These are phyloP conservation scores for Nemania bipapillata DNA, from an alignment of 2,329 filamentous ascomycete genomes.

Conservation along the genomic window DNA sequence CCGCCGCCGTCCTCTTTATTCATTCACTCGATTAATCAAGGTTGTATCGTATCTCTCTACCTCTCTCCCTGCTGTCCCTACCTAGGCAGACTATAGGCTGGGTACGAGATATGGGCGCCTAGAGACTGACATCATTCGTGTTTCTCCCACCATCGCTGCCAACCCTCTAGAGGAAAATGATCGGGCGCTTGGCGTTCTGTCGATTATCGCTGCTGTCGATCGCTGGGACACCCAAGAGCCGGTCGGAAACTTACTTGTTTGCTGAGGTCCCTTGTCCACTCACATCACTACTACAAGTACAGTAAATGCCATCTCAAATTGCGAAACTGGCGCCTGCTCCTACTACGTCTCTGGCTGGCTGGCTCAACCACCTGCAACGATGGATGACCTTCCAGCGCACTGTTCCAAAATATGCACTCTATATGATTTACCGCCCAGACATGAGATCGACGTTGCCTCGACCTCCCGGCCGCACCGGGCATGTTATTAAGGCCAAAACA, in stretches of 20 bases:
- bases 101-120: conserved; percentile 34
- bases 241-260: conserved; percentile 39
- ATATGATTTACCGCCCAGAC: conserved; percentile 32
- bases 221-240: conserved; percentile 29
- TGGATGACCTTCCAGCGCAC: background rate
- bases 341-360: background rate
- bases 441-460: conserved; percentile 42
- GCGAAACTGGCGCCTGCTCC: conserved; percentile 31
- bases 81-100: background rate
- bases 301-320: conserved; percentile 30
- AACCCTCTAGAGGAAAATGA: background rate
- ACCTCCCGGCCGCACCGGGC: conserved; percentile 35
- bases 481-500: conserved; percentile 24
- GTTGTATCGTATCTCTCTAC: background rate
- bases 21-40: background rate
- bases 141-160: conserved; percentile 13
- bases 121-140: conserved; percentile 10
- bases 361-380: background rate
- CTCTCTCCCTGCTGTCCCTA: too few species aligned
- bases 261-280: conserved; percentile 4
- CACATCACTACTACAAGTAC: background rate
- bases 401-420: conserved; percentile 23
- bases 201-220: conserved; percentile 38
- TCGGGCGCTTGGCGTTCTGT: conserved; percentile 38
- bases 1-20: background rate